These are phyloP conservation scores for Azolla pinnata DNA, from an alignment of 75 land plant genomes.

Conservation along the genomic window DNA sequence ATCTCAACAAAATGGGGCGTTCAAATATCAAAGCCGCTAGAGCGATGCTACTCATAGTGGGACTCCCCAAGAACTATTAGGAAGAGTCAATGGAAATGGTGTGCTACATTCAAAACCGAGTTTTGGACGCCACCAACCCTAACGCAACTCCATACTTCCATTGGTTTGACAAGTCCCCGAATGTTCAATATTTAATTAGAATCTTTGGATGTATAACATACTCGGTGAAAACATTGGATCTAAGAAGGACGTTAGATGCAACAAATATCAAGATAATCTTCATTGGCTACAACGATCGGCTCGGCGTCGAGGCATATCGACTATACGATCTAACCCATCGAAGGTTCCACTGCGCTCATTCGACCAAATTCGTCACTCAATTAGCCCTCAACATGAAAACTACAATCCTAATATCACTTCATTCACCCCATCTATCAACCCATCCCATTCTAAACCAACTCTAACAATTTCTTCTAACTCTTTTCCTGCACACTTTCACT, in stretches of 20 bases:
- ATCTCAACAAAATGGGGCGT: constrained; percentile 33
- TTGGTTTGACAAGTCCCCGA: neutral
- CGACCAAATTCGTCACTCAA: neutral
- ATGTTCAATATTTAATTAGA: constrained; percentile 5
- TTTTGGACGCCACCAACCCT: constrained; percentile 9
- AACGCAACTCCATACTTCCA: constrained; percentile 10
- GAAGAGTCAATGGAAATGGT: constrained; percentile 27
- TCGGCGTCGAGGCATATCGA: neutral
- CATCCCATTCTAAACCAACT: neutral
- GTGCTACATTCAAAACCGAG: constrained; percentile 16
- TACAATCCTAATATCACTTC: too few relatives aligned
- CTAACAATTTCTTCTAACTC: neutral
- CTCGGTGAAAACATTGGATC: neutral
- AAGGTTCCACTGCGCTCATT: neutral
- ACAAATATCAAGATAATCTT: neutral
- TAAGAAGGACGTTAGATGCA: neutral
- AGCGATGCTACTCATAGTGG: constrained; percentile 14
- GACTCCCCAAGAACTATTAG: constrained; percentile 23
- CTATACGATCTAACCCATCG: neutral
- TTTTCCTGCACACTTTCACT: neutral
- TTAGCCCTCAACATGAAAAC: too few relatives aligned
- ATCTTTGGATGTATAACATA: constrained; percentile 17
- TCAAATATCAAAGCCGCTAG: constrained; percentile 21
- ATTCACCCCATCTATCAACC: too few relatives aligned
- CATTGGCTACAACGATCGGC: neutral